Conservation (phyloP, 2,329 filamentous ascomycete genomes). For the Coniochaeta sp. region DNA sequence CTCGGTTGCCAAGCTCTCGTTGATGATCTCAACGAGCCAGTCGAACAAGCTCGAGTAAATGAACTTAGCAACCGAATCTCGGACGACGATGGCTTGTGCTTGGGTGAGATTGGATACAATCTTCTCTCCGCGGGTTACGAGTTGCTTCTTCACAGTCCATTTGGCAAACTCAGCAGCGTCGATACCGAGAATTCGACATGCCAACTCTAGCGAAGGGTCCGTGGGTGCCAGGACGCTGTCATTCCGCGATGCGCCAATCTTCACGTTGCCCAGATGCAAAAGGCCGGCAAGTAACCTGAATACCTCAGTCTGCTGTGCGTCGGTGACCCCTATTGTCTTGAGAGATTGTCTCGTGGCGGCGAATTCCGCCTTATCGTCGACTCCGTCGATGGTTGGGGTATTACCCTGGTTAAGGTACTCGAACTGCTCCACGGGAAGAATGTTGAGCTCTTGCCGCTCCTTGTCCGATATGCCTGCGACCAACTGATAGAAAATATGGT, state of each 20-base stretch:
- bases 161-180: slow-evolving; percentile 81
- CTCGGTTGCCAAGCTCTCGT: slow-evolving; percentile 80
- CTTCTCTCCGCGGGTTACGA: slow-evolving; percentile 93
- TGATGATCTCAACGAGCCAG: slow-evolving; percentile 98
- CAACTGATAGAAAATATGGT: slow-evolving; percentile 98
- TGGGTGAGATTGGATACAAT: slow-evolving; percentile 93
- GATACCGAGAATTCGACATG: slow-evolving; percentile 81
- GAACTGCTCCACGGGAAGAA: slow-evolving; percentile 82
- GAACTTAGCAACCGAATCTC: slow-evolving; percentile 96
- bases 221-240: slow-evolving; percentile 76
- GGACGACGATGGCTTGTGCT: slow-evolving; percentile 86
- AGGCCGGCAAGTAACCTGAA: slow-evolving; percentile 87
- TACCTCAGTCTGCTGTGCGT: slow-evolving; percentile 70
- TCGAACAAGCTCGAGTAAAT: slow-evolving; percentile 98
- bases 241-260: slow-evolving; percentile 83
- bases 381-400: slow-evolving; percentile 82
- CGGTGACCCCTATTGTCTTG: slow-evolving; percentile 75
- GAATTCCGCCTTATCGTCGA: slow-evolving; percentile 94
- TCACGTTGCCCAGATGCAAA: slow-evolving; percentile 91
- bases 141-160: slow-evolving; percentile 98
- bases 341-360: slow-evolving; percentile 80
- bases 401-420: slow-evolving; percentile 95
- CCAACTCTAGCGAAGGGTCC: slow-evolving; percentile 75
- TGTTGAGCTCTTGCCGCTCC: slow-evolving; percentile 70
- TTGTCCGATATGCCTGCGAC: slow-evolving; percentile 83